phyloP scores from a whole-genome alignment of 805 yeast genomes.

The Metschnikowia cubensis region DNA sequence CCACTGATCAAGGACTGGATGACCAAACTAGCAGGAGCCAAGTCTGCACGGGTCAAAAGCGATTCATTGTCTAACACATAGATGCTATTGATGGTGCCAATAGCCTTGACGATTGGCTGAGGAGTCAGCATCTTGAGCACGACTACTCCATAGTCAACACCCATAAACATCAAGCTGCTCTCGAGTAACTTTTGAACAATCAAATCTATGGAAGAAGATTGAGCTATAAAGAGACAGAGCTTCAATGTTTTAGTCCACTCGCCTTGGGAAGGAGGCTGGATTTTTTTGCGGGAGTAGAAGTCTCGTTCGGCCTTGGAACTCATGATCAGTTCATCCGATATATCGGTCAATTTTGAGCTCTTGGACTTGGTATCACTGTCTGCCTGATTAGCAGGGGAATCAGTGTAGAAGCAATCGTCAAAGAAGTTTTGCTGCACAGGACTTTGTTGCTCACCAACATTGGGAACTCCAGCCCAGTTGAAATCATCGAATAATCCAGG shows the following conservation, averaged over 20 bases:
- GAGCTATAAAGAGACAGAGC: slow-evolving; percentile 48
- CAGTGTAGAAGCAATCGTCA: slow-evolving; percentile 2
- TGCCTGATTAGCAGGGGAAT: neutral
- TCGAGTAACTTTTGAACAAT: slow-evolving; percentile 37
- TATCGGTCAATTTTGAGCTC: neutral
- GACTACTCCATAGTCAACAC: slow-evolving; percentile 32
- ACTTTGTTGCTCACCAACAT: slow-evolving; percentile 5
- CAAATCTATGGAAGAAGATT: slow-evolving; percentile 35
- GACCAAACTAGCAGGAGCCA: slow-evolving; percentile 41
- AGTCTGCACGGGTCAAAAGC: slow-evolving; percentile 35
- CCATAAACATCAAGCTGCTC: slow-evolving; percentile 35
- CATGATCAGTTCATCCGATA: neutral
- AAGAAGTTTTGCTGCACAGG: slow-evolving; percentile 8
- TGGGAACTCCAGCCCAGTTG: slow-evolving; percentile 31
- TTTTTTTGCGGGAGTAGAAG: neutral
- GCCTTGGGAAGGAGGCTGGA: slow-evolving; percentile 8
- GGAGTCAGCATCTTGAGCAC: slow-evolving; percentile 18
- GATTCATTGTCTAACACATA: slow-evolving; percentile 29
- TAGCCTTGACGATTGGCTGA: slow-evolving; percentile 26
- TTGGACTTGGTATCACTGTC: neutral
- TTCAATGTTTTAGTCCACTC: slow-evolving; percentile 35
- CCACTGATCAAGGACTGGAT: slow-evolving; percentile 38
- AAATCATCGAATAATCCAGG: slow-evolving; percentile 24
- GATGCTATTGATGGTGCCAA: slow-evolving; percentile 25
- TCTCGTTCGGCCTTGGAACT: neutral